phyloP scores from a whole-genome alignment of 257 asterid species.

The Capsicum rhomboideum region DNA sequence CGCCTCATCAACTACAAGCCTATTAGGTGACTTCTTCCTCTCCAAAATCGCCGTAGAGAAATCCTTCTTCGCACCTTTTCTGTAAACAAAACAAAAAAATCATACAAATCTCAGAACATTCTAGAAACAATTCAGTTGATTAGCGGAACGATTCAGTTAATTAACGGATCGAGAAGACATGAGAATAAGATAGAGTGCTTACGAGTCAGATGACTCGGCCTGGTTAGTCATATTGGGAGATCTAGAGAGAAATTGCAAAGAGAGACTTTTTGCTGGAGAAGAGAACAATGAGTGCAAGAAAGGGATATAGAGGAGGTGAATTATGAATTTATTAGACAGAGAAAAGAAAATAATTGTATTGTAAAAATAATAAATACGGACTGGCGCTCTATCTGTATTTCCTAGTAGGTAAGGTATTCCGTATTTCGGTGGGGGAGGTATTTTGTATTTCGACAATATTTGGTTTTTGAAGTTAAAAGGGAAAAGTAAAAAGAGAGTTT shows the following conservation, averaged over 20 bases:
- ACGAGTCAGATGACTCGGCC: constrained; percentile 81
- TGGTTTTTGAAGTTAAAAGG: too few species aligned
- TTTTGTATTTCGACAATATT: too few species aligned
- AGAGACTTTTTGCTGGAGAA: neutral
- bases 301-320: neutral
- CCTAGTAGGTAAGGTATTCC: neutral
- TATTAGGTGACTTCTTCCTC: constrained; percentile 79
- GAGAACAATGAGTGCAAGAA: neutral
- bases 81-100: constrained; percentile 8
- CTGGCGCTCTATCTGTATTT: neutral
- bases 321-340: neutral
- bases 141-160: neutral
- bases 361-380: neutral
- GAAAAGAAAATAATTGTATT: neutral
- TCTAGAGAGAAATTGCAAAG: neutral
- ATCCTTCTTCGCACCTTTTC: constrained; percentile 71
- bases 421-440: too few species aligned
- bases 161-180: neutral
- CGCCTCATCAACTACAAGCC: constrained; percentile 81
- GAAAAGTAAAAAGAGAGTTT: too few species aligned
- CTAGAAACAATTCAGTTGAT: neutral
- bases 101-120: neutral
- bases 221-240: constrained; percentile 43
- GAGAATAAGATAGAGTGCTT: constrained; percentile 15
- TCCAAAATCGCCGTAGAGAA: constrained; percentile 81